phyloP scores from a whole-genome alignment of 2,329 filamentous ascomycete genomes.

The Xylaria sp. region DNA sequence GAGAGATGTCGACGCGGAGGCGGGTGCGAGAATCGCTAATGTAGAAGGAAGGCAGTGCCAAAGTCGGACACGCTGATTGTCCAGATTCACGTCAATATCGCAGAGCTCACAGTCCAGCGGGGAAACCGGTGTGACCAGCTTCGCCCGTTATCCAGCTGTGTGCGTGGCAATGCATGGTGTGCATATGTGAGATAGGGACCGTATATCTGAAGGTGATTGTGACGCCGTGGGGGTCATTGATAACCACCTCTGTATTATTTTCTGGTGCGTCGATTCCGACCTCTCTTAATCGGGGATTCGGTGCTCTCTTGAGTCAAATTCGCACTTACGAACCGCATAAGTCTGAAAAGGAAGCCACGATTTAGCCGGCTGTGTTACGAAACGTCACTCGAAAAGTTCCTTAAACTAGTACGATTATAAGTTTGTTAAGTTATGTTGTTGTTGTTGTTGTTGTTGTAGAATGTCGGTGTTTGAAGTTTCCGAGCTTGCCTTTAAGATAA shows the following conservation, averaged over 20 bases:
- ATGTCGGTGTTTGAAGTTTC: background rate
- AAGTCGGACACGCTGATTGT: background rate
- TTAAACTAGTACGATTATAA: background rate
- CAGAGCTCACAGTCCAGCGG: constrained; percentile 8
- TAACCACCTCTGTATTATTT: constrained; percentile 2
- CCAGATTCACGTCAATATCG: background rate
- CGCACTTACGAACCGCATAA: too few relatives aligned
- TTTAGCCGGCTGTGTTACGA: background rate
- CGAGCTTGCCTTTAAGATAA: too few relatives aligned
- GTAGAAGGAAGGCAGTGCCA: background rate
- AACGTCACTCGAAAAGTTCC: background rate
- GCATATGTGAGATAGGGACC: background rate
- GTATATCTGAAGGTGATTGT: background rate
- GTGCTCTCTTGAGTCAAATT: too few relatives aligned
- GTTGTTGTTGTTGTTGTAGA: background rate
- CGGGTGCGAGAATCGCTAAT: too few relatives aligned
- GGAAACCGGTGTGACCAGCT: background rate
- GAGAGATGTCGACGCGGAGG: too few relatives aligned
- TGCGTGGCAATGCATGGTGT: background rate
- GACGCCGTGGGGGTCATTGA: constrained; percentile 23
- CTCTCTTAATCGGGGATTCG: background rate
- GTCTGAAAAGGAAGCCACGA: background rate
- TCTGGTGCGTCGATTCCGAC: background rate
- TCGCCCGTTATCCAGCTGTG: background rate
- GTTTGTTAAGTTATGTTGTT: background rate